Base-by-base conservation (phyloP, 768 basidiomycete genomes). In the Floccularia luteovirens region DNA sequence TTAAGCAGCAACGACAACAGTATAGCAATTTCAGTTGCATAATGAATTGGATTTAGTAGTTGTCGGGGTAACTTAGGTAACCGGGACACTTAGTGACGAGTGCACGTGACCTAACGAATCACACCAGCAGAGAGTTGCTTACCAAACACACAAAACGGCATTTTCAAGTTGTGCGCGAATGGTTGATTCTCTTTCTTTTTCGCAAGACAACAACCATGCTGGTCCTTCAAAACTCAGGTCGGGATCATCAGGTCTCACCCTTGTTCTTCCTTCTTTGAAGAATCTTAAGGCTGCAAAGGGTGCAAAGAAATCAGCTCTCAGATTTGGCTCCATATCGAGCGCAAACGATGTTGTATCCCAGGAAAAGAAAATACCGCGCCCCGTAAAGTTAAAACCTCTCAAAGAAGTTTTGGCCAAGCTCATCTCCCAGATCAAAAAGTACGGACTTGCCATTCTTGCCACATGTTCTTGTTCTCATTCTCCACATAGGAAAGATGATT, bases 381-480 rank as follows among this genome's bases (percentile, higher is more conserved):
- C 82, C 12, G 48, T 79, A 45, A 89, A 86, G 58, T 66, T 87
- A 42, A 88, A 88, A 54, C 84, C 87, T 3, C 64, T 90, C 48
- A 85, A 79, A 51, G 87, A 86, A 58, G 82, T 88, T 17, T 58
- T 89, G 34, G 54, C 63, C 3, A 79, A 77, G 56, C 64, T 89
- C 14, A 77, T 89, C 33, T 51, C 57, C 0, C 82, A 83, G 59
- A 75, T 89, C 20, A 87, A 87, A 64, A 88, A 81, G 87, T 86
- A 44, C 39, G 71, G 48, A 16, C 20, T 30, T 40, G 46, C 24
- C 22, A 7, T 28, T 35, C 17, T 41, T 24, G 32, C 3, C 36
- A 2, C 14, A 22, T 25, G 33, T 31, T 36, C 42, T 43, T 4
- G 32, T 43, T 55, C 36, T 54, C 31, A 20, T 35, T 34, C 32